Evolutionary conservation across 2,329 filamentous ascomycete genomes (phyloP).

Genomic region (Aplosporella prunicola): DNA sequence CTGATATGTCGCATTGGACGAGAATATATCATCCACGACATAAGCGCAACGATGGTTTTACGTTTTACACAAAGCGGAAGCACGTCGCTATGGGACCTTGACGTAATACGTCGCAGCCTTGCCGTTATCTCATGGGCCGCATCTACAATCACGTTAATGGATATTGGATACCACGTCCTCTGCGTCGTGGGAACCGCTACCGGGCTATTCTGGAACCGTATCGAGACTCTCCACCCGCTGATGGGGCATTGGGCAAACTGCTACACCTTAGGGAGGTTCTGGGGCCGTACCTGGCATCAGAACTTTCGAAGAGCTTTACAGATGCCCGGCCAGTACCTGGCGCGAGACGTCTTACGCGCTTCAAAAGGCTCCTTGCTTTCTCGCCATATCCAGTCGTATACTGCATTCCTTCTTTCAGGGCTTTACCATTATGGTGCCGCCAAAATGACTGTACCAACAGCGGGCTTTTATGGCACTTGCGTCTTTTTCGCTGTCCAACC

Average conservation of each 20-base stretch:
- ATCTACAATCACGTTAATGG: neutral
- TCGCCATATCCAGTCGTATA: too few species aligned
- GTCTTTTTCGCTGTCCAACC: neutral
- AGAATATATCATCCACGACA: neutral
- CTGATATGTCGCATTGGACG: too few species aligned
- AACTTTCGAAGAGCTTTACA: neutral
- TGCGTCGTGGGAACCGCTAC: neutral
- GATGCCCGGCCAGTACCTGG: neutral
- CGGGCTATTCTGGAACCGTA: neutral
- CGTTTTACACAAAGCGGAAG: neutral
- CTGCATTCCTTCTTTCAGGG: too few species aligned
- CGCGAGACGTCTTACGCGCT: neutral
- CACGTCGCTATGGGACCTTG: too few species aligned
- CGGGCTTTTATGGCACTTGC: neutral
- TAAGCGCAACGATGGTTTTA: neutral
- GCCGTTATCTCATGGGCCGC: neutral
- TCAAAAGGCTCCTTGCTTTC: too few species aligned
- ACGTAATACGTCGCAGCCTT: neutral
- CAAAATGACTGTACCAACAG: too few species aligned
- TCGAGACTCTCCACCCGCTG: too few species aligned
- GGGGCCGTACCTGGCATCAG: neutral
- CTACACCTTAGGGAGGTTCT: neutral
- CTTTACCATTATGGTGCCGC: too few species aligned
- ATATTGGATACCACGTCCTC: neutral
- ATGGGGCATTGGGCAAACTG: neutral